Conservation (phyloP, 1,284 basidiomycete genomes). For the Porodaedalea pini region DNA sequence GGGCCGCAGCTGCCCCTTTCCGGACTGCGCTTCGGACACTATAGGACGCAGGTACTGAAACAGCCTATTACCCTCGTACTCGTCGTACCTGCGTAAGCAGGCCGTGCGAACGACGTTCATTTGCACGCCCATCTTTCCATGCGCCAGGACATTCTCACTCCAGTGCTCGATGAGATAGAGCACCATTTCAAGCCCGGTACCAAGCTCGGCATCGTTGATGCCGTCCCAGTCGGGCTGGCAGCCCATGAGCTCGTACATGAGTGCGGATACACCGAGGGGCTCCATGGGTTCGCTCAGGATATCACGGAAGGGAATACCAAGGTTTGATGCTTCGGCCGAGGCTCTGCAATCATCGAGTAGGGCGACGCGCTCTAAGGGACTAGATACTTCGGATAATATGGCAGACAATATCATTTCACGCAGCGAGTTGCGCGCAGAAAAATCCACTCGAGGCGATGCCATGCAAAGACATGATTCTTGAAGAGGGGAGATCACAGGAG, state of each 20-base stretch:
- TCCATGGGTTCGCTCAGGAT: constrained; percentile 18
- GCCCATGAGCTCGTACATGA: constrained; percentile 17
- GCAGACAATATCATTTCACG: constrained; percentile 15
- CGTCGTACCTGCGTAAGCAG: constrained; percentile 15
- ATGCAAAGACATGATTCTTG: too few species aligned
- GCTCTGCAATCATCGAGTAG: constrained; percentile 13
- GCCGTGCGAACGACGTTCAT: constrained; percentile 11
- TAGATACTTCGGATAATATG: constrained; percentile 2
- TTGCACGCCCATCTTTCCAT: constrained; percentile 7
- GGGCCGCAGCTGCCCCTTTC: background rate
- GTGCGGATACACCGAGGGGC: constrained; percentile 9
- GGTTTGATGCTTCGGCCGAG: constrained; percentile 3
- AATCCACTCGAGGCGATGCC: constrained; percentile 1
- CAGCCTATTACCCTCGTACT: constrained; percentile 12
- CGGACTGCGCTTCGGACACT: background rate
- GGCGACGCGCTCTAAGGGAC: constrained; percentile 2
- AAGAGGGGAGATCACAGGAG: too few species aligned
- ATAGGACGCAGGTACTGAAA: constrained; percentile 12
- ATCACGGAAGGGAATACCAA: constrained; percentile 18
- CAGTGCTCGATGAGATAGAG: constrained; percentile 15
- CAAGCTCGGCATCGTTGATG: background rate
- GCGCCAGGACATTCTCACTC: constrained; percentile 5
- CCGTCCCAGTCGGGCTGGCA: constrained; percentile 14
- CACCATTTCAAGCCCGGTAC: constrained; percentile 11
- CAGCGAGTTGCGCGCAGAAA: constrained; percentile 10